Evolutionary conservation across 768 basidiomycete genomes (phyloP).

Genomic region (Leucosporidium scottii): DNA sequence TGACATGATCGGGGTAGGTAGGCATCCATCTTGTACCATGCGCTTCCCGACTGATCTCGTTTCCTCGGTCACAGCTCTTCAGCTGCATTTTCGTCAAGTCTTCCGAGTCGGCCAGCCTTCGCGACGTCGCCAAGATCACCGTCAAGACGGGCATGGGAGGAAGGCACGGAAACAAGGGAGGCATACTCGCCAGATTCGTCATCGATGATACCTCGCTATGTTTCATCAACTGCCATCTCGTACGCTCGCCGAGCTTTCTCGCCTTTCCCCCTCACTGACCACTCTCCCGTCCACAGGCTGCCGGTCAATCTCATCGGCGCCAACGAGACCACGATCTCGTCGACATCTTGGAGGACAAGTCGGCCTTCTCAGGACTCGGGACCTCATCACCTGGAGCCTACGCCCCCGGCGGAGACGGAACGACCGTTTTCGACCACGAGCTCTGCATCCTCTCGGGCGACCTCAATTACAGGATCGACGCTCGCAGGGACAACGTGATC

Average conservation of each 20-base stretch:
- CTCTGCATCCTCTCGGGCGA: slow-evolving; percentile 82
- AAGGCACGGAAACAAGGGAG: slow-evolving; percentile 85
- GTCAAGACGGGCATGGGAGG: slow-evolving; percentile 91
- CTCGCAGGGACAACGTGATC: slow-evolving; percentile 74
- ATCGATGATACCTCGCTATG: slow-evolving; percentile 80
- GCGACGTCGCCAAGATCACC: slow-evolving; percentile 57
- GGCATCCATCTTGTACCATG: too few species aligned
- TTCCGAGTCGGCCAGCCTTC: slow-evolving; percentile 51
- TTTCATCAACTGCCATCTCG: slow-evolving; percentile 93
- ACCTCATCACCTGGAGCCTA: slow-evolving; percentile 56
- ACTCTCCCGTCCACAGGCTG: slow-evolving; percentile 38
- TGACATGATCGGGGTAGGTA: slow-evolving; percentile 64
- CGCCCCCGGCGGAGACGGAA: slow-evolving; percentile 84
- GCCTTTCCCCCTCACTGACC: not conserved
- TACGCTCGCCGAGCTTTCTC: slow-evolving; percentile 37
- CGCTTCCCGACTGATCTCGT: not conserved
- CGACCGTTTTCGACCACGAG: slow-evolving; percentile 90
- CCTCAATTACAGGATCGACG: slow-evolving; percentile 95
- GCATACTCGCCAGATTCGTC: slow-evolving; percentile 49
- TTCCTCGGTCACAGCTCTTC: slow-evolving; percentile 49
- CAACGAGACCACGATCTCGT: slow-evolving; percentile 81
- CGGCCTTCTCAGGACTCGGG: slow-evolving; percentile 54
- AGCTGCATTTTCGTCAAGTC: slow-evolving; percentile 58
- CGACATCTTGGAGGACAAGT: slow-evolving; percentile 74
- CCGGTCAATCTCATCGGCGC: slow-evolving; percentile 75